phyloP scores from a whole-genome alignment of 129 eudicot species.

The Artemisia annua region DNA sequence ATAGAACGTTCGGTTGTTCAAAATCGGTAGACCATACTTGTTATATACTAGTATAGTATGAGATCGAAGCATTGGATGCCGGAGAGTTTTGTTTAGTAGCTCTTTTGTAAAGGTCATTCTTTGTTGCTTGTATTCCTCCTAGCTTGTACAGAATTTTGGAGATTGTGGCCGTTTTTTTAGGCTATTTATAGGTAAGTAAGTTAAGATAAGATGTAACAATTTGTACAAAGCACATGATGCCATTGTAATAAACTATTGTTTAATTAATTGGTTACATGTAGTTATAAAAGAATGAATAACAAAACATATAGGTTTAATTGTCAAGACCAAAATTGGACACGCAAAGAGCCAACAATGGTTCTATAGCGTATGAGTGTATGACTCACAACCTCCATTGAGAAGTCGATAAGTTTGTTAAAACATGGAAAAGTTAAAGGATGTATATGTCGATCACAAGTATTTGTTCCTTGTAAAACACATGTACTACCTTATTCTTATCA shows the following conservation, averaged over 20 bases:
- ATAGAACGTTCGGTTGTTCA: not conserved
- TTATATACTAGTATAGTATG: conserved; percentile 16
- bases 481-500: too few relatives aligned
- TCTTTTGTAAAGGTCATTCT: conserved; percentile 25
- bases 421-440: too few relatives aligned
- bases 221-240: conserved; percentile 34
- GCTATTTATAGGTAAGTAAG: conserved; percentile 17
- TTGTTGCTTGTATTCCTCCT: conserved; percentile 23
- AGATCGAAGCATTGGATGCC: conserved; percentile 25
- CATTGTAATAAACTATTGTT: conserved; percentile 40
- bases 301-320: too few relatives aligned
- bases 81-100: not conserved
- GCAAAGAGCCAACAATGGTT: too few relatives aligned
- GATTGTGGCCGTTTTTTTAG: conserved; percentile 21
- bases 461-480: too few relatives aligned
- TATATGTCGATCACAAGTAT: too few relatives aligned
- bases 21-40: not conserved
- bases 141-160: conserved; percentile 25
- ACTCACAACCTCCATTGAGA: too few relatives aligned
- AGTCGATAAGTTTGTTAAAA: too few relatives aligned
- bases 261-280: conserved; percentile 10
- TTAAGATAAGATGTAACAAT: conserved; percentile 19
- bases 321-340: too few relatives aligned
- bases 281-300: too few relatives aligned
- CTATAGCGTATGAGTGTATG: too few relatives aligned